phyloP scores from a whole-genome alignment of 306 rosid genomes.

The Arachis stenosperma region DNA sequence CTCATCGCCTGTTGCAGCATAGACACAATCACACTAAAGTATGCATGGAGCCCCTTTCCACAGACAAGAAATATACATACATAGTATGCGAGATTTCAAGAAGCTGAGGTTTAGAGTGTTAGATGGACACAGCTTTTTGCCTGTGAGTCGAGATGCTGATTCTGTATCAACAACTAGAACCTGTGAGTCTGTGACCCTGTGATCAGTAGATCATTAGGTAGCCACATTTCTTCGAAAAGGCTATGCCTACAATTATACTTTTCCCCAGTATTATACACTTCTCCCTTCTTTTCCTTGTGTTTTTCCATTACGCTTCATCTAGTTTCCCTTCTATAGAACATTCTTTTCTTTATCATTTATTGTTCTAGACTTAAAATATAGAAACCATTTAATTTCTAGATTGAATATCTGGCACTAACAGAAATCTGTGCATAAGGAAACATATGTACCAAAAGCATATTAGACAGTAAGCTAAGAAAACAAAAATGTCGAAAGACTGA shows the following conservation, averaged over 20 bases:
- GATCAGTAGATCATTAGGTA: not conserved
- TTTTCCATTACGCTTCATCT: too few species aligned
- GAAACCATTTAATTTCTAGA: too few species aligned
- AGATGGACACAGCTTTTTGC: not conserved
- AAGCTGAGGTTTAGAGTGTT: not conserved
- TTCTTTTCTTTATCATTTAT: too few species aligned
- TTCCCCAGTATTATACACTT: conserved; percentile 12
- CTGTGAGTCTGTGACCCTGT: not conserved
- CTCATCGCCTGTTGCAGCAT: conserved; percentile 1
- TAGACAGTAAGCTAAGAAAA: not conserved
- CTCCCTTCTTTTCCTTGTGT: too few species aligned
- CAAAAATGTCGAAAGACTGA: not conserved
- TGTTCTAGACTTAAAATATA: too few species aligned
- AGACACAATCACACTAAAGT: conserved; percentile 12
- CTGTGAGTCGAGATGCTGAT: not conserved
- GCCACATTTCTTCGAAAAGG: not conserved
- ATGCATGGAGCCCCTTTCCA: conserved; percentile 20
- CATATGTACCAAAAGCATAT: not conserved
- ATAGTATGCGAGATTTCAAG: not conserved
- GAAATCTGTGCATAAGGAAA: not conserved
- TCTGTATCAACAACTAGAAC: not conserved
- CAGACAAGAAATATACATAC: not conserved
- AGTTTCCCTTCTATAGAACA: too few species aligned
- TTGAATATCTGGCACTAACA: too few species aligned
- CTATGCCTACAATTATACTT: conserved; percentile 5